These are phyloP conservation scores for Clonostachys rhizophaga DNA, from an alignment of 2,329 filamentous ascomycete species.

Conservation along the genomic window DNA sequence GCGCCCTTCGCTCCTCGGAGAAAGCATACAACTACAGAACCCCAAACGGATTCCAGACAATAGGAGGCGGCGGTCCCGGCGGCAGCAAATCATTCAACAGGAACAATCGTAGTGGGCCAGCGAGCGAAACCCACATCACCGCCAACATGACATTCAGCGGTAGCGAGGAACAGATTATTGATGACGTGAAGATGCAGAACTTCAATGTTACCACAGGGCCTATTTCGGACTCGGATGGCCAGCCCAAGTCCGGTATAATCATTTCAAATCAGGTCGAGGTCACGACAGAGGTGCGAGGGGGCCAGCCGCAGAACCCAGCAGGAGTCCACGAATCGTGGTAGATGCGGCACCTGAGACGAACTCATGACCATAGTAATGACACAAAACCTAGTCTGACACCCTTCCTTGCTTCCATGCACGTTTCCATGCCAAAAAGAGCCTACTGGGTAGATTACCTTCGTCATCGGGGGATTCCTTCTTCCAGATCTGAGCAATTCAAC, in stretches of 20 bases:
- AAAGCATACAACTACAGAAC: neutral
- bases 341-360: too few relatives aligned
- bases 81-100: neutral
- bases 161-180: conserved; percentile 4
- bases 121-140: neutral
- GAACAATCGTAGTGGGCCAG: neutral
- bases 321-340: too few relatives aligned
- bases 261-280: conserved; percentile 1
- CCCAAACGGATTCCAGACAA: neutral
- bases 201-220: neutral
- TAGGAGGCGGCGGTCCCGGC: neutral
- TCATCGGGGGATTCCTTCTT: too few relatives aligned
- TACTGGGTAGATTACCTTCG: too few relatives aligned
- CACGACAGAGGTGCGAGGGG: neutral
- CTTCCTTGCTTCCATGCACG: too few relatives aligned
- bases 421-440: too few relatives aligned
- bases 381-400: too few relatives aligned
- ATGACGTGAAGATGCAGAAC: neutral
- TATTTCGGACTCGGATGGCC: neutral
- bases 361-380: too few relatives aligned
- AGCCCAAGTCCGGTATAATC: neutral
- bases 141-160: conserved; percentile 1
- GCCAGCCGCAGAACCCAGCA: neutral
- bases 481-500: too few relatives aligned
- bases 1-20: conserved; percentile 2